These are phyloP conservation scores for Talaromyces nanjingensis DNA, from an alignment of 495 filamentous ascomycete genomes.

Conservation along the genomic window DNA sequence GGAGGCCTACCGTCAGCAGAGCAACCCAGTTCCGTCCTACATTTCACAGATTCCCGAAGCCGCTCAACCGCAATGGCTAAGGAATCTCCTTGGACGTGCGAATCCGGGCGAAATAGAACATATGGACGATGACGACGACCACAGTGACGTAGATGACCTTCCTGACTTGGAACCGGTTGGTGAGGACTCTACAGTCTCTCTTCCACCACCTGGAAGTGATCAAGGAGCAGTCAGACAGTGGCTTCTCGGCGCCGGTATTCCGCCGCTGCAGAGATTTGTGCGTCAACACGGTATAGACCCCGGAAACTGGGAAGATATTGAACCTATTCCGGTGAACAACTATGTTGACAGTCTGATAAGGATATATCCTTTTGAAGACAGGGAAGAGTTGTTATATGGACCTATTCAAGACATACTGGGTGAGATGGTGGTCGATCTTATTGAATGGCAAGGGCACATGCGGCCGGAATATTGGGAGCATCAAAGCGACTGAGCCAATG, in stretches of 20 bases:
- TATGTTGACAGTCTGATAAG: conserved; percentile 30
- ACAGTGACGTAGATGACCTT: conserved; percentile 6
- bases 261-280: conserved; percentile 29
- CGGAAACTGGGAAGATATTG: conserved; percentile 36
- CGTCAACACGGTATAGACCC: conserved; percentile 36
- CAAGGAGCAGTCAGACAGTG: conserved; percentile 30
- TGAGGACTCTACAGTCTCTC: conserved; percentile 11
- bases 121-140: conserved; percentile 12
- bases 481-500: not conserved
- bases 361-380: conserved; percentile 21
- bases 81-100: conserved; percentile 33
- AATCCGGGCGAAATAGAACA: conserved; percentile 15
- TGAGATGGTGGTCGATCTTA: conserved; percentile 31
- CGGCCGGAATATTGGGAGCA: conserved; percentile 11
- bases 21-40: conserved; percentile 31
- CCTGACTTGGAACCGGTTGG: conserved; percentile 4
- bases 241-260: conserved; percentile 30
- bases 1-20: conserved; percentile 33
- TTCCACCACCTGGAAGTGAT: conserved; percentile 20
- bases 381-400: conserved; percentile 25
- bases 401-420: conserved; percentile 29
- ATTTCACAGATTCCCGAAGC: conserved; percentile 25
- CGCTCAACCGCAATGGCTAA: conserved; percentile 33
- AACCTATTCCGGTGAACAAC: conserved; percentile 29
- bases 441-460: conserved; percentile 35